Evolutionary conservation across 371 early-diverging fungal genomes (phyloP).

Genomic region (Rhizomucor miehei): DNA sequence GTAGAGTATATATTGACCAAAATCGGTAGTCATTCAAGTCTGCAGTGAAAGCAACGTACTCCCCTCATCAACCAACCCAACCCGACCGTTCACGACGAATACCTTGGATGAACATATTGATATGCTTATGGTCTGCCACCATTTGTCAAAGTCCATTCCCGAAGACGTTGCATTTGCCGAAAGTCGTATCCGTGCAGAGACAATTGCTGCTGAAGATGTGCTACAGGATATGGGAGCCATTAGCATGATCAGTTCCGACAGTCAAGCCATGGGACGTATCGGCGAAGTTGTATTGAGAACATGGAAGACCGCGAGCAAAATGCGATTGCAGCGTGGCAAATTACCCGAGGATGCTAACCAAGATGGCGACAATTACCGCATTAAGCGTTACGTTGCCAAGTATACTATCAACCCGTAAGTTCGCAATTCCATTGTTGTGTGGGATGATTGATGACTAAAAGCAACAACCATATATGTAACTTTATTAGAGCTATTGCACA

Average conservation of each 20-base stretch:
- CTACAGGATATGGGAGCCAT: slow-evolving; percentile 92
- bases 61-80: slow-evolving; percentile 92
- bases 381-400: slow-evolving; percentile 88
- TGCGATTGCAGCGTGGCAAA: slow-evolving; percentile 80
- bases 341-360: slow-evolving; percentile 48
- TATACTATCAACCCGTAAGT: slow-evolving; percentile 93
- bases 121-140: slow-evolving; percentile 98
- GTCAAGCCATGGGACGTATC: slow-evolving; percentile 93
- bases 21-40: slow-evolving; percentile 77
- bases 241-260: slow-evolving; percentile 86
- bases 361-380: slow-evolving; percentile 73
- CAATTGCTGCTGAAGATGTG: slow-evolving; percentile 93
- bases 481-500: slow-evolving; percentile 76
- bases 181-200: slow-evolving; percentile 91
- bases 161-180: slow-evolving; percentile 97
- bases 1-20: background rate
- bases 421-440: no score
- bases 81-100: slow-evolving; percentile 87
- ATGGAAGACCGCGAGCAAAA: slow-evolving; percentile 93
- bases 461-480: background rate
- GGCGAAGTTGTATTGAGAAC: slow-evolving; percentile 89
- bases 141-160: slow-evolving; percentile 84
- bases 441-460: no score
- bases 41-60: slow-evolving; percentile 82
- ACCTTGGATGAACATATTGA: slow-evolving; percentile 96